phyloP scores from a whole-genome alignment of 1,284 basidiomycete species.

The Boletus albobrunnescens region DNA sequence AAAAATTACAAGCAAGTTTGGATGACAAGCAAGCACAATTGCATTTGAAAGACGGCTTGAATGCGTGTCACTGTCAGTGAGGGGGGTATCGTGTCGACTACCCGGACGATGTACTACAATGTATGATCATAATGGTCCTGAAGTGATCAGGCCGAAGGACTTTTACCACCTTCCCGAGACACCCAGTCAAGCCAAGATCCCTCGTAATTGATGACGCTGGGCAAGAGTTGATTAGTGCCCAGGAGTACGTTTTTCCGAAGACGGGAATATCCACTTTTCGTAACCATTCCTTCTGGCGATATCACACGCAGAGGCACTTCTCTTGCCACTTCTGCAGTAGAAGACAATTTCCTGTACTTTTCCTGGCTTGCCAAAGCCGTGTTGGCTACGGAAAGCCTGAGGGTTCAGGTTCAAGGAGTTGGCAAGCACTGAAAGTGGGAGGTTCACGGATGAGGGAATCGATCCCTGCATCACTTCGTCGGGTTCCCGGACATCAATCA shows the following conservation, averaged over 20 bases:
- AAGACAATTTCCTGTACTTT: conserved; percentile 81
- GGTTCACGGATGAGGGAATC: conserved; percentile 92
- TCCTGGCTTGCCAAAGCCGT: conserved; percentile 83
- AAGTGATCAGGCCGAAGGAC: conserved; percentile 13
- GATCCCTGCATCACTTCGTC: conserved; percentile 92
- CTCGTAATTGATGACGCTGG: conserved; percentile 79
- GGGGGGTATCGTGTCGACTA: too few relatives aligned
- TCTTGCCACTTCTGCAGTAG: conserved; percentile 90
- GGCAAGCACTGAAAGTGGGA: conserved; percentile 81
- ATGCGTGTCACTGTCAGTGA: too few relatives aligned
- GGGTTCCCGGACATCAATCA: conserved; percentile 92
- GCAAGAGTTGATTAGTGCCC: background rate
- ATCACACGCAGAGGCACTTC: conserved; percentile 81
- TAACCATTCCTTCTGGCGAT: conserved; percentile 83
- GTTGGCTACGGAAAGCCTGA: conserved; percentile 62
- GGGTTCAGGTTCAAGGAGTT: conserved; percentile 64
- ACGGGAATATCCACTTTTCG: conserved; percentile 56
- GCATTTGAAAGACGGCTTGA: too few relatives aligned
- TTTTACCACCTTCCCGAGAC: conserved; percentile 47
- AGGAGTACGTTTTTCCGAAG: background rate
- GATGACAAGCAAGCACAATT: background rate
- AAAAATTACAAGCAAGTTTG: background rate
- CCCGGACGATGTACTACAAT: background rate
- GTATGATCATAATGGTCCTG: too few relatives aligned
- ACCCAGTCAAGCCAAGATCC: conserved; percentile 95